Evolutionary conservation across 2,329 filamentous ascomycete species (phyloP).

Genomic region (Epichloe brachyelytri): DNA sequence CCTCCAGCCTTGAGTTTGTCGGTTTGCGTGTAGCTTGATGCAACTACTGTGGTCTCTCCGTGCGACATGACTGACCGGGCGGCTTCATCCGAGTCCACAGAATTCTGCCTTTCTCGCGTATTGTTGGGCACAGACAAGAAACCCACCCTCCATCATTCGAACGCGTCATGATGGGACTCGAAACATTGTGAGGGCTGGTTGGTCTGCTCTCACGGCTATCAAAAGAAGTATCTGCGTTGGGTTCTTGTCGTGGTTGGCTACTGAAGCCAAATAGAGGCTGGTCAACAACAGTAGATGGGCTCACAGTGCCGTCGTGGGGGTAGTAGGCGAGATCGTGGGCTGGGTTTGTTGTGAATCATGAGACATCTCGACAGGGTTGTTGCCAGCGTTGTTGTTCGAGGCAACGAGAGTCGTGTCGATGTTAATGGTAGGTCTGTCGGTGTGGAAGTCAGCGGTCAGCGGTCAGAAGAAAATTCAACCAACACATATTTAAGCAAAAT

Average conservation of each 20-base stretch:
- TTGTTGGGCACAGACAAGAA: conserved; percentile 54
- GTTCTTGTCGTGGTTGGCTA: conserved; percentile 24
- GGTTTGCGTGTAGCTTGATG: conserved; percentile 29
- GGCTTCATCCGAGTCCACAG: conserved; percentile 53
- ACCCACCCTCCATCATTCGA: conserved; percentile 33
- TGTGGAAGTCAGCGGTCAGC: not conserved
- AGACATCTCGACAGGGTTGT: conserved; percentile 17
- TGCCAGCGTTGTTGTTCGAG: conserved; percentile 12
- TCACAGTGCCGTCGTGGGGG: conserved; percentile 26
- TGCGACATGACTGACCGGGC: conserved; percentile 46
- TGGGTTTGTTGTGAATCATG: conserved; percentile 8
- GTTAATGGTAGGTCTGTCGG: conserved; percentile 37
- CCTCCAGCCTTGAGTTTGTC: conserved; percentile 28
- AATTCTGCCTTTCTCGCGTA: conserved; percentile 51
- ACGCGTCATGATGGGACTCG: conserved; percentile 38
- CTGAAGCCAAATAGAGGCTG: conserved; percentile 15
- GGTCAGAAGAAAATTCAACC: not conserved
- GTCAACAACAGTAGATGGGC: conserved; percentile 25
- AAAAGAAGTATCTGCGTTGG: conserved; percentile 45
- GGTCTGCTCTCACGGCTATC: conserved; percentile 55
- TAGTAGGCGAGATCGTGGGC: conserved; percentile 20
- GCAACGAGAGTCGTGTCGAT: conserved; percentile 37
- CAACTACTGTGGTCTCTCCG: conserved; percentile 47
- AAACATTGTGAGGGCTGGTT: conserved; percentile 61
- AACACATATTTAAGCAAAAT: not conserved